Evolutionary conservation across 1,284 basidiomycete genomes (phyloP).

Genomic region (Vanrija humicola): DNA sequence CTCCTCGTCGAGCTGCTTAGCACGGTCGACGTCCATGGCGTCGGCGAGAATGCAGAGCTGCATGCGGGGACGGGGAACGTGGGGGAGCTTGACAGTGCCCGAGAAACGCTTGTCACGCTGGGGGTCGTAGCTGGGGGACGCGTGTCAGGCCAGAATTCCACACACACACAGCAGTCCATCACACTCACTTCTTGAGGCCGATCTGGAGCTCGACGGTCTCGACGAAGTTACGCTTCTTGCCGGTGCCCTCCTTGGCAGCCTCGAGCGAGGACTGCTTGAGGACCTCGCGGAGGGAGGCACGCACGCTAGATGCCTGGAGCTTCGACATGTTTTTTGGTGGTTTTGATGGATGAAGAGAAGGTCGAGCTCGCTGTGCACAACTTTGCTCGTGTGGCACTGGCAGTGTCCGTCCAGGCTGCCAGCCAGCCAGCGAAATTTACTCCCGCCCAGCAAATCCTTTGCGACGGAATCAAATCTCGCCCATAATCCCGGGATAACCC

Average conservation of each 20-base stretch:
- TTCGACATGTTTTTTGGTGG: conserved; percentile 50
- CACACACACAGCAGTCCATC: too few species aligned
- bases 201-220: conserved; percentile 91
- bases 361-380: not conserved
- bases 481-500: not conserved
- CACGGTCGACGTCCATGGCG: conserved; percentile 91
- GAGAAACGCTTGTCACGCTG: conserved; percentile 57
- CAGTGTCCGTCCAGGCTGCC: too few species aligned
- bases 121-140: conserved; percentile 62
- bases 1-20: conserved; percentile 49
- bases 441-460: not conserved
- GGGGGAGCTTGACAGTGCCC: conserved; percentile 93
- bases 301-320: conserved; percentile 98
- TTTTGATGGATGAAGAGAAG: conserved; percentile 3
- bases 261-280: conserved; percentile 60
- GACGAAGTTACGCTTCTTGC: conserved; percentile 67
- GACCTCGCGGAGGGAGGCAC: conserved; percentile 85
- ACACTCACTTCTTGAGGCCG: conserved; percentile 73
- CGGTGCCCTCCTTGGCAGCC: conserved; percentile 46
- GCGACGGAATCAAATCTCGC: not conserved
- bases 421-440: not conserved
- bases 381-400: not conserved
- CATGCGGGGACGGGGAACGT: conserved; percentile 98
- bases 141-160: too few species aligned
- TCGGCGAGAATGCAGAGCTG: conserved; percentile 99